Base-by-base conservation (phyloP, 2,329 filamentous ascomycete genomes). In the Ascochyta rabiei region DNA sequence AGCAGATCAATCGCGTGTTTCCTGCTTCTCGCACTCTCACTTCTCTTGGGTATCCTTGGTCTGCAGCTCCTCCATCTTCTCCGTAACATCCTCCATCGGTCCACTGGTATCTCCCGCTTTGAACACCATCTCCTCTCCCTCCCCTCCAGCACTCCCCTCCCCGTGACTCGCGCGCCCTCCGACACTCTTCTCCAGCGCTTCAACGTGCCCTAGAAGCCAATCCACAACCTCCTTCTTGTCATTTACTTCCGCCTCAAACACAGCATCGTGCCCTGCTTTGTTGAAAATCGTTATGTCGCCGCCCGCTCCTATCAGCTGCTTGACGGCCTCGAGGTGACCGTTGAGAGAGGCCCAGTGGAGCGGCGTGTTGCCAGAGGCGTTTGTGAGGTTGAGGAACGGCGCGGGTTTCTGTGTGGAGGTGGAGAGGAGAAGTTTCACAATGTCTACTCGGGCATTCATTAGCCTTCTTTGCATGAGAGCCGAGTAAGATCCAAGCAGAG, bases 321-420 rank as follows among this genome's bases (percentile, higher is more conserved):
- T 90, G 6, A 96, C 91, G 3, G 87, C 85, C 6, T 88, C 84
- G 3, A 98, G 79, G 68, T 97, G 93, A 1, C 93, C 93, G 49
- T 96, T 95, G 50, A 97, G 79, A 0, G 91, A 90, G 0, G 93
- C 93, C 93, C 93, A 98, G 77, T 99, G 95, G 53, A 99, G 80
- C 0, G 91, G 85, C 0, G 93, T 97, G 78, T 97, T 98, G 39
- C 92, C 93, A 40, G 89, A 88, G 58, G 86, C 80, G 70, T 99
- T 99, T 57, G 84, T 81, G 2, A 82, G 79, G 65, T 91, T 89
- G 21, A 92, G 75, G 62, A 88, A 86, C 54, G 66, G 50, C 60
- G 65, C 43, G 33, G 65, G 50, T 47, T 33, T 55, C 6, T 47
- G 30, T n/a, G 48, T 50, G 39, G 57, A 63, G 19, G 68, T 66